A percentile compares a stretch with the other conserved stretches of the same genome.
phyloP scores from a whole-genome alignment of 176 grass and related monocot genomes.

The Oryza longistaminata region DNA sequence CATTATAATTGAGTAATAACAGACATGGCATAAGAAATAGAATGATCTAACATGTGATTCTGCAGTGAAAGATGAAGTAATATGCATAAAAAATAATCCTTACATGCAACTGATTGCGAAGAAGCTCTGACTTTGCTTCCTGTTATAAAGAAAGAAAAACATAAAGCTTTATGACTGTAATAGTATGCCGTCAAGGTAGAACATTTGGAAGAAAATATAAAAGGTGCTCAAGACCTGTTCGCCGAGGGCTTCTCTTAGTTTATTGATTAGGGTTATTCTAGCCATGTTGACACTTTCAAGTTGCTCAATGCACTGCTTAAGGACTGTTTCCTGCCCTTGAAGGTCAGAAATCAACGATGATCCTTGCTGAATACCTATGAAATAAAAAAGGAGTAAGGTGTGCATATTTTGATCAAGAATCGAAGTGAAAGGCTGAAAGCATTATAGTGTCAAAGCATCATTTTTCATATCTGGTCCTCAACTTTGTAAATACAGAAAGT shows the following conservation, averaged over 20 bases:
- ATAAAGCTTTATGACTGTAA: slow-evolving; percentile 27
- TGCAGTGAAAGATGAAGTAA: background rate
- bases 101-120: slow-evolving; percentile 69
- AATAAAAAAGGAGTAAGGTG: slow-evolving; percentile 22
- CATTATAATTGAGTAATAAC: slow-evolving; percentile 5
- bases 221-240: slow-evolving; percentile 67
- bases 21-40: slow-evolving; percentile 5
- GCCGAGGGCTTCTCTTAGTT: slow-evolving; percentile 69
- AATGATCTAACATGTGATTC: background rate
- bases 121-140: slow-evolving; percentile 63
- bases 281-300: slow-evolving; percentile 53
- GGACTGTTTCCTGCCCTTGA: slow-evolving; percentile 64
- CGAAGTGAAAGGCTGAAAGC: background rate
- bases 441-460: slow-evolving; percentile 9
- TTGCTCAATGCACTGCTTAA: slow-evolving; percentile 65
- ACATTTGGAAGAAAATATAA: slow-evolving; percentile 23
- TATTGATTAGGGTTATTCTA: slow-evolving; percentile 63
- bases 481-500: background rate
- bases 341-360: slow-evolving; percentile 56
- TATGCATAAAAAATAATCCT: slow-evolving; percentile 37
- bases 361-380: slow-evolving; percentile 70
- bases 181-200: slow-evolving; percentile 3
- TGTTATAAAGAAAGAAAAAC: slow-evolving; percentile 39
- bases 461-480: background rate
- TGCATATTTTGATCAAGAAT: background rate